Evolutionary conservation across 2,329 filamentous ascomycete species (phyloP), one percentile per base, ranked within the genome.

Genomic region (Mycosphaerella sp.): DNA sequence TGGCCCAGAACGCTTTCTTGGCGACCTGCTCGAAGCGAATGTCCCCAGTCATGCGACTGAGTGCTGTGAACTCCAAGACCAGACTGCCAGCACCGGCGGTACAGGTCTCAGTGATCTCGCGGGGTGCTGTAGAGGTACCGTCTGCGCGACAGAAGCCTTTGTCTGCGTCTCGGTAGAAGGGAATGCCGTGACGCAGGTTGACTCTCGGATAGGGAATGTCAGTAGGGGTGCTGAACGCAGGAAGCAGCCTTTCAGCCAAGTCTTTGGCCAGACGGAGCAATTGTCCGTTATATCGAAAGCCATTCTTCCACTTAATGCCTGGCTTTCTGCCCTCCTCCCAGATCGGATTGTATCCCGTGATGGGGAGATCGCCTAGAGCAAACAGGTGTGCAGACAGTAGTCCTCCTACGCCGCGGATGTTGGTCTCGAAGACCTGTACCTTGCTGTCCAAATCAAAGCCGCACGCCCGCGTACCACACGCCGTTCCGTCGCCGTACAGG

Each of bases 391-490:
- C 90, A 66, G 91, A 96, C 60, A 98, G 74, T 53, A 98, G 76
- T 0, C 93, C 93, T 11, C 93, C 93, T 44, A 95, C 81, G 12
- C 92, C 93, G 55, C 93, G 81, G 63, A 98, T 98, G 36, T 95
- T 92, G 0, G 92, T 97, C 75, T 98, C 93, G 67, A 98, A 98
- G 39, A 98, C 89, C 73, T 98, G 92, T 1, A 98, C 93, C 72
- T 97, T 98, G 74, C 91, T 95, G 72, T 98, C 92, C 40, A 95
- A 76, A 70, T 98, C 89, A 66, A 98, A 98, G 0, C 90, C 93
- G 51, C 83, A 80, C 3, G 84, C 84, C 59, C 89, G 79, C 54
- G 80, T 76, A 3, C 92, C 92, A 66, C 81, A 78, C 6, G 77
- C 72, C 31, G 83, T 83, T 1, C 91, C 92, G 71, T 96, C 91